These are phyloP conservation scores for Bisporella sp. DNA, from an alignment of 2,329 filamentous ascomycete species.

Conservation along the genomic window DNA sequence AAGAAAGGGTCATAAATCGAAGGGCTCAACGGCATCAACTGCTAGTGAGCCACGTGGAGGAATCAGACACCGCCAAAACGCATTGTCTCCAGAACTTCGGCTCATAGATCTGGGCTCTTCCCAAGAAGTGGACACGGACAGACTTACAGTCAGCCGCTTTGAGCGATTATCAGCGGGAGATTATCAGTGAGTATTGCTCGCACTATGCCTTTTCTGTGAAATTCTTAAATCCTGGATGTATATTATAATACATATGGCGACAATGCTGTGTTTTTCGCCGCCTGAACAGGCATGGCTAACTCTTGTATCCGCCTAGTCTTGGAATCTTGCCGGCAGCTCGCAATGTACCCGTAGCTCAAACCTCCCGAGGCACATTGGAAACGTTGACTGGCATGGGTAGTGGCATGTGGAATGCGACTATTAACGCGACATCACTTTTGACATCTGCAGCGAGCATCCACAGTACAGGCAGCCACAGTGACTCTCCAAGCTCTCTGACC, in stretches of 20 bases:
- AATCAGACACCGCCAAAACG: conserved; percentile 66
- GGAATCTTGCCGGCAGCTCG: conserved; percentile 73
- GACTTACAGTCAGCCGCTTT: conserved; percentile 76
- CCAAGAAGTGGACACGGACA: conserved; percentile 80
- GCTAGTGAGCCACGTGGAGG: conserved; percentile 57
- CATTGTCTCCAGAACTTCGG: conserved; percentile 79
- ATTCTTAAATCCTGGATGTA: too few species aligned
- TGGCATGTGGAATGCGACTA: conserved; percentile 85
- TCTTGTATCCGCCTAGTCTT: conserved; percentile 32
- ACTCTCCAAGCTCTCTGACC: conserved; percentile 36
- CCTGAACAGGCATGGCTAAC: too few species aligned
- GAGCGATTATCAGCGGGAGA: conserved; percentile 82
- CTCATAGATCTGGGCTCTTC: conserved; percentile 83
- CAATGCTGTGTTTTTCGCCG: too few species aligned
- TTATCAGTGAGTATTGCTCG: conserved; percentile 52
- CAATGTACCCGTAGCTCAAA: conserved; percentile 50
- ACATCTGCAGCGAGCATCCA: conserved; percentile 75
- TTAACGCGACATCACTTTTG: conserved; percentile 82
- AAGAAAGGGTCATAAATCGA: conserved; percentile 29
- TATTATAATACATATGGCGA: too few species aligned
- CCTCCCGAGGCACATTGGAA: conserved; percentile 68
- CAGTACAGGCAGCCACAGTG: conserved; percentile 51
- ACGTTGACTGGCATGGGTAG: conserved; percentile 63
- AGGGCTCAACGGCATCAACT: conserved; percentile 38
- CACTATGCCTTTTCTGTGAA: too few species aligned